Evolutionary conservation across 2,329 filamentous ascomycete genomes (phyloP).

Genomic region (Alternaria dauci): DNA sequence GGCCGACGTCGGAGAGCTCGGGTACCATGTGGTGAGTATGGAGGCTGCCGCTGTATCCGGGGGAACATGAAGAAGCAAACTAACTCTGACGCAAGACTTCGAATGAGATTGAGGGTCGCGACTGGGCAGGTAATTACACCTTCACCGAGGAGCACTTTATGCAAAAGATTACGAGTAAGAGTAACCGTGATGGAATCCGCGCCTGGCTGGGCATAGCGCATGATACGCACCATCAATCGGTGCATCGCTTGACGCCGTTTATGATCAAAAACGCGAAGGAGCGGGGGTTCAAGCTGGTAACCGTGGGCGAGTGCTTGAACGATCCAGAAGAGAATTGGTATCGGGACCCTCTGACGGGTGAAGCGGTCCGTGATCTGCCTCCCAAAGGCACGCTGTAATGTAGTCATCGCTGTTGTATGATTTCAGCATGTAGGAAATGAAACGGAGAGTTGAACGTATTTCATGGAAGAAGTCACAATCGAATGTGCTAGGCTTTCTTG

Average conservation of each 20-base stretch:
- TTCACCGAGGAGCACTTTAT: constrained; percentile 1
- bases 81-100: constrained; percentile 2
- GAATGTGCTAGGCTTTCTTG: background rate
- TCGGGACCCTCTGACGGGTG: constrained; percentile 27
- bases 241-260: constrained; percentile 11
- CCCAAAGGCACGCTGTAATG: background rate
- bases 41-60: background rate
- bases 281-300: constrained; percentile 52
- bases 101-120: background rate
- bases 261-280: constrained; percentile 8
- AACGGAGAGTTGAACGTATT: background rate
- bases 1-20: constrained; percentile 52
- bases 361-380: background rate
- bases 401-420: background rate
- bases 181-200: background rate
- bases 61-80: background rate
- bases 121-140: constrained; percentile 10
- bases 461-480: background rate
- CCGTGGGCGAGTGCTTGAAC: constrained; percentile 66
- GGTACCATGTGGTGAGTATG: constrained; percentile 56
- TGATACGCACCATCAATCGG: constrained; percentile 2
- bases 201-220: constrained; percentile 8
- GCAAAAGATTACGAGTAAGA: background rate
- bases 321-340: constrained; percentile 65
- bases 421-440: background rate